Base-by-base conservation (phyloP, 257 asterid genomes). In the Fraxinus quadrangulata region DNA sequence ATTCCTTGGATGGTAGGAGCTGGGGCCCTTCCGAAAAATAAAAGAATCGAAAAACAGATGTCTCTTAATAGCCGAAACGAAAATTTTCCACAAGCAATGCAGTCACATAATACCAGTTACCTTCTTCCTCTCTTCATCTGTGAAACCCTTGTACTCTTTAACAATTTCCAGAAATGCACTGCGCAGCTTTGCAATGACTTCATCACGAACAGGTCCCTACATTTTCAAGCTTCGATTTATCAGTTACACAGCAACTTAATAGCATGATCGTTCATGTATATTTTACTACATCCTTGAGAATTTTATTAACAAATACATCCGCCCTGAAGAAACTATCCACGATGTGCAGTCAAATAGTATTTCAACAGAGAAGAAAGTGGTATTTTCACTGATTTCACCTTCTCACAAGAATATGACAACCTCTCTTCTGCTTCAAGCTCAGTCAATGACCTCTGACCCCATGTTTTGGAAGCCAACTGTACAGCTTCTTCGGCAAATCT, bases 361-460 rank as follows among this genome's bases (percentile, higher is more conserved):
- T 74, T 78, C 71, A 72, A 75, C 79, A 47, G 54, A 78, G 47
- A 81, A 67, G 75, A 51, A 71, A 14, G 75, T 78, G 39, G 42
- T 28, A 63, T 61, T 37, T 33, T 63, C n/a, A 77, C 71, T 40
- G 77, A 80, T 78, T 66, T 77, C 84, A 93, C 99, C 98, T 96
- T 93, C 85, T 96, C 99, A 90, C 99, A 96, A 83, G 89, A 89
- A 90, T 92, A 96, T 4, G 99, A 96, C 49, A 96, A 87, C 63
- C 97, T 87, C 86, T 96, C 99, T 90, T 96, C 99, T 59, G 97
- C 97, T 88, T 96, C 99, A 74, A 96, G 97, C 83, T 96, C 97
- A 74, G 89, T 89, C 86, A 96, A 84, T 76, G 97, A 96, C 88
- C 85, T 93, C 77, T 74, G 91, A 42, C 99, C 97, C 99, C 99